Evolutionary conservation across 1,139 yeast genomes (phyloP).

Genomic region (Geotrichum reessii): DNA sequence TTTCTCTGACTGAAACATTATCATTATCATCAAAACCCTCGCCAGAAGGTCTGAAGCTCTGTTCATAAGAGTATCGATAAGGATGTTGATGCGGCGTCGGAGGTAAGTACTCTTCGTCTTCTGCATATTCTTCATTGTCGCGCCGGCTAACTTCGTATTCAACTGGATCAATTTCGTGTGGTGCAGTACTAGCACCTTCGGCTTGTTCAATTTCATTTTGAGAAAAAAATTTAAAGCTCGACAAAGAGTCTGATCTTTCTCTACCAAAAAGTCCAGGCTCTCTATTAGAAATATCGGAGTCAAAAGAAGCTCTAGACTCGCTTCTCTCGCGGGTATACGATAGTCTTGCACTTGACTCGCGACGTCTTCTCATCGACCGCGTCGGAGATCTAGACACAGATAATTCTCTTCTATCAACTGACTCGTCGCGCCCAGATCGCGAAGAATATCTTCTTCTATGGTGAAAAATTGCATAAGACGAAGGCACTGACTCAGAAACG

Average conservation of each 20-base stretch:
- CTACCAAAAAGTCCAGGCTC: constrained; percentile 12
- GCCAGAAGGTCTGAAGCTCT: constrained; percentile 12
- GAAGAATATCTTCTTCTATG: constrained; percentile 44
- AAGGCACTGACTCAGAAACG: constrained; percentile 80
- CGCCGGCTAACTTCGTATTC: constrained; percentile 39
- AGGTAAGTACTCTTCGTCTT: constrained; percentile 22
- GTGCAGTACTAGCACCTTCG: constrained; percentile 73
- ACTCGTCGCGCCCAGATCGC: constrained; percentile 28
- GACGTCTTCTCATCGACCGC: neutral
- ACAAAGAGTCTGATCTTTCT: constrained; percentile 30
- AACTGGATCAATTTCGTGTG: constrained; percentile 50
- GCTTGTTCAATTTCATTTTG: constrained; percentile 79
- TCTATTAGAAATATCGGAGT: constrained; percentile 26
- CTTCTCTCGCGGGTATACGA: constrained; percentile 18
- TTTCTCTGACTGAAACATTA: constrained; percentile 3
- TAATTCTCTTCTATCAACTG: constrained; percentile 10
- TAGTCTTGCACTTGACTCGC: constrained; percentile 23
- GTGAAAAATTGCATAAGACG: constrained; percentile 83
- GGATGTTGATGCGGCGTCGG: constrained; percentile 25
- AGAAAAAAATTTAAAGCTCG: constrained; percentile 67
- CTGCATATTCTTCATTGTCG: constrained; percentile 32
- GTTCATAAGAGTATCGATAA: constrained; percentile 22
- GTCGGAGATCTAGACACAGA: constrained; percentile 16
- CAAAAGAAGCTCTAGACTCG: constrained; percentile 24
- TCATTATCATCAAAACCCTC: constrained; percentile 10